Evolutionary conservation across 2,329 filamentous ascomycete genomes (phyloP), one percentile per base, ranked within the genome.

Genomic region (Shiraia bambusicola): DNA sequence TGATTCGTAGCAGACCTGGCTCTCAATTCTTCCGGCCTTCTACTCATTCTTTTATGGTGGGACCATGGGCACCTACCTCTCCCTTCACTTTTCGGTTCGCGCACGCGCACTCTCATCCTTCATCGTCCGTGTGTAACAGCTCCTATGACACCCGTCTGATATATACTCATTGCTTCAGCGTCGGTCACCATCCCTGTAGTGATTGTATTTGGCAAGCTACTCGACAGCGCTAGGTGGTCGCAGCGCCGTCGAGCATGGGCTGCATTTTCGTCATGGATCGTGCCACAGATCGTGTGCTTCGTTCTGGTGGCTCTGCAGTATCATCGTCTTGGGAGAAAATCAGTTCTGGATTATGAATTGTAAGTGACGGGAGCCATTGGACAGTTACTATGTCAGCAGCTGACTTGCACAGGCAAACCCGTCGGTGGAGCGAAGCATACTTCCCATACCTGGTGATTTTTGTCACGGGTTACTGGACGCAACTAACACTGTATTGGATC

Each of bases 41-140:
- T 47, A 47, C 13, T 45, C 45, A 6, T 47, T 45, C 30, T 47
- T 47, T n/a, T 45, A 45, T 16, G 45, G 45, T 24, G 45, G 45
- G 7, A 45, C 41, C 3, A 45, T 47, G 37, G 41, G 45, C 12
- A 47, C 45, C 17, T 47, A 45, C 15, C 41, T 47, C 10, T 47
- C 45, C 17, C 32, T 47, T 16, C 45, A 47, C 37, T 47, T 47
- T 14, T 47, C 45, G 11, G 45, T 47, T 11, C 41, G 45, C 16
- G 45, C 45, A 8, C 45, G 45, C 22, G 45, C 45, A 9, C 37
- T 47, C 1, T 47, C 45, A 4, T 47, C 45, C 17, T 28, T 47
- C 11, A 15, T 47, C 9, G 29, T 45, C 24, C 45, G 45, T 47
- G 37, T 24, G 45, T 38, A 41, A 12, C 1, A 2, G n/a, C 11